These are phyloP conservation scores for Pichia sp. DNA, from an alignment of 1,139 yeast species.

Conservation along the genomic window DNA sequence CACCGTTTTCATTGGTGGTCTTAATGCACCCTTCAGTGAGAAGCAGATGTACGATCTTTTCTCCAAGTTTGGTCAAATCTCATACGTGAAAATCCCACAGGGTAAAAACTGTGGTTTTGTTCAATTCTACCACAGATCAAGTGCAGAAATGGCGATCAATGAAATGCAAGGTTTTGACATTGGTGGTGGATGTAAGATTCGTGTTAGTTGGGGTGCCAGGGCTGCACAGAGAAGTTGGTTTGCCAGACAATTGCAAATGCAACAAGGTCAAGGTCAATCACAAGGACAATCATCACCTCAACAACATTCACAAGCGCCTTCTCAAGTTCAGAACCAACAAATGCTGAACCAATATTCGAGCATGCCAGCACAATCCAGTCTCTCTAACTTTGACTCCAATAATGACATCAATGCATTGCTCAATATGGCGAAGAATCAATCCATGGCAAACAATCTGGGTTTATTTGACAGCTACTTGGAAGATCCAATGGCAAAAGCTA, in stretches of 20 bases:
- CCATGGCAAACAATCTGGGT: constrained; percentile 14
- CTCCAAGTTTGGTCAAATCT: constrained; percentile 58
- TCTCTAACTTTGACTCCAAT: constrained; percentile 13
- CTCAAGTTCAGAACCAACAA: constrained; percentile 12
- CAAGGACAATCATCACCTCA: constrained; percentile 19
- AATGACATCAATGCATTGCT: constrained; percentile 12
- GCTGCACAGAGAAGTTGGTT: constrained; percentile 30
- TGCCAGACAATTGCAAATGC: constrained; percentile 26
- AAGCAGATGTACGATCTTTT: constrained; percentile 53
- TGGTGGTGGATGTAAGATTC: constrained; percentile 54
- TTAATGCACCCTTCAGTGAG: constrained; percentile 50
- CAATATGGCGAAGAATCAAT: constrained; percentile 12
- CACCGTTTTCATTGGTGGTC: constrained; percentile 68
- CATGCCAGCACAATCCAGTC: neutral
- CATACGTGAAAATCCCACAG: constrained; percentile 61
- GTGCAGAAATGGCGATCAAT: constrained; percentile 66
- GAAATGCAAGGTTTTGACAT: constrained; percentile 71
- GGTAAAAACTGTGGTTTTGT: constrained; percentile 72
- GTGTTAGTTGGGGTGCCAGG: constrained; percentile 64
- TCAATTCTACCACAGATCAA: constrained; percentile 53
- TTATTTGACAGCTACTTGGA: constrained; percentile 13
- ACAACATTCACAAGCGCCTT: constrained; percentile 10
- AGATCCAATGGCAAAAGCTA: constrained; percentile 12
- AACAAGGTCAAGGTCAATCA: constrained; percentile 20
- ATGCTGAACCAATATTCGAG: neutral